Conservation (phyloP, 345 rosid genomes). For the Camelina hispida region DNA sequence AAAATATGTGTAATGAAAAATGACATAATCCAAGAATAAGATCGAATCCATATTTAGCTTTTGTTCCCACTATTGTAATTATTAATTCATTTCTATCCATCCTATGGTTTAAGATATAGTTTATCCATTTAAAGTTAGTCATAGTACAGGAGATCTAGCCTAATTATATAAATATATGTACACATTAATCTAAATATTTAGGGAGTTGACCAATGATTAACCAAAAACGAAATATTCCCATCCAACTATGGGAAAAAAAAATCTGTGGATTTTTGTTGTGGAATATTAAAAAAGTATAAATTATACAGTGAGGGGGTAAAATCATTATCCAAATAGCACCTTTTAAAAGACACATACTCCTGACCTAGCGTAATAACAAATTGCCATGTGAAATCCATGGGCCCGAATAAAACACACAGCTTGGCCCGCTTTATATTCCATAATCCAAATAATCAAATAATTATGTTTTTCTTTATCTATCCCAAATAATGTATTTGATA, state of each 20-base stretch:
- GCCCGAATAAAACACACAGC: constrained; percentile 31
- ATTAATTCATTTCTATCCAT: not conserved
- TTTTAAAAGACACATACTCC: constrained; percentile 5
- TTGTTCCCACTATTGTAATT: constrained; percentile 18
- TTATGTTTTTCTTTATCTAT: not conserved
- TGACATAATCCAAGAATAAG: not conserved
- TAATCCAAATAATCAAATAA: constrained; percentile 18
- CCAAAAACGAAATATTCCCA: constrained; percentile 25
- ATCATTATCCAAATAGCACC: constrained; percentile 33
- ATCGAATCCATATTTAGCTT: not conserved
- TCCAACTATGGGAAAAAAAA: constrained; percentile 29
- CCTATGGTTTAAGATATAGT: not conserved
- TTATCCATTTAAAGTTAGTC: not conserved
- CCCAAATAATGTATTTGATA: not conserved
- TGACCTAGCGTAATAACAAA: constrained; percentile 19
- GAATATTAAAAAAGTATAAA: constrained; percentile 24
- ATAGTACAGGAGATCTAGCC: not conserved
- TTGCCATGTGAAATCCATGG: constrained; percentile 35
- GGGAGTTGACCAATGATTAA: constrained; percentile 1
- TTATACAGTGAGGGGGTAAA: constrained; percentile 34
- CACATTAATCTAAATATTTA: not conserved
- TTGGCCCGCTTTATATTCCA: constrained; percentile 35
- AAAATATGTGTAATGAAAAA: not conserved
- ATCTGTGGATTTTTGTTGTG: constrained; percentile 1
- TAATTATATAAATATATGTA: constrained; percentile 3